Base-by-base conservation (phyloP, 495 filamentous ascomycete genomes). In the Chaetomium tenue region DNA sequence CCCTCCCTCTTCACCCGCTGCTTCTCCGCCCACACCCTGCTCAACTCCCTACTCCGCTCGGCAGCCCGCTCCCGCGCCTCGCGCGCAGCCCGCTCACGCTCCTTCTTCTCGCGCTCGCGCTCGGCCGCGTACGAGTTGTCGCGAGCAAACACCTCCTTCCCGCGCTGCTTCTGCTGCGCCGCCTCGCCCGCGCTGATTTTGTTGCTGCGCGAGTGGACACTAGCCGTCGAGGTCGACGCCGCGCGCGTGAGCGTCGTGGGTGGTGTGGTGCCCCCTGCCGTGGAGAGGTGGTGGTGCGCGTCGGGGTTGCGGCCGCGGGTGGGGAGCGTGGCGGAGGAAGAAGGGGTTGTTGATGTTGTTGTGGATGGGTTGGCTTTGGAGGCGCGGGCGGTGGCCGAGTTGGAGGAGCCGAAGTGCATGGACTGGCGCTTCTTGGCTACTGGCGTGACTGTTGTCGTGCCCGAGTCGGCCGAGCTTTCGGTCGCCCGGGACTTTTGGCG, bases 1-100 rank as follows among this genome's bases (percentile, higher is more conserved):
- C 15, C 44, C 64, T 59, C 56, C 46, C 53, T n/a, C 58, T 51
- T 50, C 2, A 67, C 67, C 72, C 75, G 78, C 78, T 89, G 84
- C 77, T 82, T 88, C 75, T 88, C 86, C 5, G 87, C 88, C 88
- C 88, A 91, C 75, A 87, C 85, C 40, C 88, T 75, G 61, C 85
- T 86, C 56, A 83, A 78, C 70, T 80, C 74, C 60, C 88, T 76
- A 16, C 86, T 86, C 63, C 87, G 72, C 75, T 91, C 88, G 0
- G 88, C 87, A 12, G 89, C 89, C 68, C 82, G 82, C 66, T 83
- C 78, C 57, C 87, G 76, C 7, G 87, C 86, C 64, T 78, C 76
- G 69, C 82, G 83, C 6, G 84, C 80, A 13, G 83, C 79, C 48
- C 79, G 76, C 71, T 88, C 86, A 51, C 85, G 80, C 57, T 83